phyloP scores from a whole-genome alignment of 1,284 basidiomycete species.

The Kalmanozyma brasiliensis region DNA sequence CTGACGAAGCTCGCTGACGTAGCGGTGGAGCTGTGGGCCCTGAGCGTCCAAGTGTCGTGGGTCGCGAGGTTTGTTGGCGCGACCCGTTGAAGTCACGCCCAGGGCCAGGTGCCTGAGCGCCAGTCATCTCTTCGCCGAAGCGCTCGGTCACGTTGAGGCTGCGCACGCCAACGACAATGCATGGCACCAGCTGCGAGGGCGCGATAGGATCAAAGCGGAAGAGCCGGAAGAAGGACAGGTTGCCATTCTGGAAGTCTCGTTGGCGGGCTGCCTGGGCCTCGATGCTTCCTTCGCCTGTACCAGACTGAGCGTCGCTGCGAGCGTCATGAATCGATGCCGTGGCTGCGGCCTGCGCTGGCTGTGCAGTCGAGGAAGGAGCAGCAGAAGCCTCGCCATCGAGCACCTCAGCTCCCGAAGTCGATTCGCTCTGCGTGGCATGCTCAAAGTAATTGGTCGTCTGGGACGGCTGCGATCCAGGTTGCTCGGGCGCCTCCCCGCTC shows the following conservation, averaged over 20 bases:
- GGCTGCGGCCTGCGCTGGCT: neutral
- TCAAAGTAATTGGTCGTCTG: conserved; percentile 42
- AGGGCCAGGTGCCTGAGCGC: conserved; percentile 17
- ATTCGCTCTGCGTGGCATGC: conserved; percentile 12
- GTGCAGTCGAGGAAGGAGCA: neutral
- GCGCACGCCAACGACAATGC: conserved; percentile 64
- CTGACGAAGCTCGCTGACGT: conserved; percentile 20
- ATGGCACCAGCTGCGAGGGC: conserved; percentile 54
- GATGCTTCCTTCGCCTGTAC: conserved; percentile 7
- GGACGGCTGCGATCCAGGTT: conserved; percentile 14
- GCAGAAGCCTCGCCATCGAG: conserved; percentile 30
- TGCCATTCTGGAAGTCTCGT: conserved; percentile 56
- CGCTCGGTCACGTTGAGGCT: conserved; percentile 55
- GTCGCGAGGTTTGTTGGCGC: conserved; percentile 36
- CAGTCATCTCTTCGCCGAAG: conserved; percentile 36
- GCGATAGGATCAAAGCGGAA: conserved; percentile 59
- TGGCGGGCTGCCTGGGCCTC: conserved; percentile 46
- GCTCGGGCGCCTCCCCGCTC: conserved; percentile 13
- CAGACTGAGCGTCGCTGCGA: neutral
- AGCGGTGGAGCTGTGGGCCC: conserved; percentile 4
- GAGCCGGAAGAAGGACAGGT: conserved; percentile 64
- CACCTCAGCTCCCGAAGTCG: conserved; percentile 34
- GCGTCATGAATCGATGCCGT: neutral
- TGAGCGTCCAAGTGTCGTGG: conserved; percentile 31
- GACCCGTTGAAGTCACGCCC: conserved; percentile 22